phyloP scores from a whole-genome alignment of 208 protist genomes.

The Trypanosoma vivax region DNA sequence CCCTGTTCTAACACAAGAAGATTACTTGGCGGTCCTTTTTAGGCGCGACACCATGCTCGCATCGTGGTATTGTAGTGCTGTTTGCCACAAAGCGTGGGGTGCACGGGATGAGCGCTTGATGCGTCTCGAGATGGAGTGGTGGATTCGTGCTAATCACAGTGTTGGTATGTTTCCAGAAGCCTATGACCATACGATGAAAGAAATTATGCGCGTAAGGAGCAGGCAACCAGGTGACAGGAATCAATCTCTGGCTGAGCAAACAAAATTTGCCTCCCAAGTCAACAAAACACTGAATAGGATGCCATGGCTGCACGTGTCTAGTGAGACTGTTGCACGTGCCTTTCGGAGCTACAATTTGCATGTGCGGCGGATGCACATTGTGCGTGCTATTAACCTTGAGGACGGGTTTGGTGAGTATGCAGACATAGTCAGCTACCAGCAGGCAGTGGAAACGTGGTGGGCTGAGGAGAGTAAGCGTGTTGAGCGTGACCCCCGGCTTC shows the following conservation, averaged over 20 bases:
- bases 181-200: constrained; percentile 15
- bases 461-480: constrained; percentile 11
- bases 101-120: constrained; percentile 6
- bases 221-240: not conserved
- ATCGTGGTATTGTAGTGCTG: constrained; percentile 4
- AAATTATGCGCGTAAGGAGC: constrained; percentile 14
- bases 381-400: constrained; percentile 26
- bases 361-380: constrained; percentile 20
- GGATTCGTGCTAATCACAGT: constrained; percentile 23
- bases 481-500: constrained; percentile 1
- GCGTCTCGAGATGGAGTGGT: constrained; percentile 26
- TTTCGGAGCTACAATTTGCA: constrained; percentile 17
- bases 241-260: not conserved
- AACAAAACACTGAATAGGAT: constrained; percentile 24
- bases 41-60: not conserved
- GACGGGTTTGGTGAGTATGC: not conserved
- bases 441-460: constrained; percentile 29
- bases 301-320: constrained; percentile 26
- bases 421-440: constrained; percentile 15
- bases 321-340: constrained; percentile 18
- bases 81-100: constrained; percentile 3
- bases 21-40: constrained; percentile 7
- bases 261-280: constrained; percentile 6
- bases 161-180: constrained; percentile 28
- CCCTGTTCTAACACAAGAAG: not conserved